Conservation (phyloP, 768 basidiomycete genomes). For the Lyophyllum decastes region DNA sequence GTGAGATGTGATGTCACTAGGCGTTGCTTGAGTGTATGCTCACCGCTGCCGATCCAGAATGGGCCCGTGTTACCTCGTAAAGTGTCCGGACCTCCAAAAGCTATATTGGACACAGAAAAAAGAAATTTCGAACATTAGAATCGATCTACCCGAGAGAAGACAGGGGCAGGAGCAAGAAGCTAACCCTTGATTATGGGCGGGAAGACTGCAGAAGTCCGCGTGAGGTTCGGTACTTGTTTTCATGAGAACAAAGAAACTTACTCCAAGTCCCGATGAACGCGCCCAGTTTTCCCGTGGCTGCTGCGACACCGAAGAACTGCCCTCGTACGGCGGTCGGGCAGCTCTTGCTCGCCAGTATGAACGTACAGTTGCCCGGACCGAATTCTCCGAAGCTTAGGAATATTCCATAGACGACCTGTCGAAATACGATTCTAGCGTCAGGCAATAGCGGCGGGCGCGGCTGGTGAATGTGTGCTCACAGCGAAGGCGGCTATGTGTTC, state of each 20-base stretch:
- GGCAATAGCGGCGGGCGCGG: neutral
- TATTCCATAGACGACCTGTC: constrained; percentile 82
- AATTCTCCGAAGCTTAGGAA: constrained; percentile 89
- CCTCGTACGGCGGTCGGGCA: constrained; percentile 84
- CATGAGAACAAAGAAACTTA: constrained; percentile 32
- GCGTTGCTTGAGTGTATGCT: too few relatives aligned
- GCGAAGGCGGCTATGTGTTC: too few relatives aligned
- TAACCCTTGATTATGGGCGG: constrained; percentile 63
- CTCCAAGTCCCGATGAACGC: constrained; percentile 83
- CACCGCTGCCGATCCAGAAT: constrained; percentile 83
- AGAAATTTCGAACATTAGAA: too few relatives aligned
- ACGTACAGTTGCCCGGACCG: constrained; percentile 84
- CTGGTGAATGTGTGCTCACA: too few relatives aligned
- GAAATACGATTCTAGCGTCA: too few relatives aligned
- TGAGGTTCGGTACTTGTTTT: too few relatives aligned
- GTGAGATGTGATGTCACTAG: too few relatives aligned
- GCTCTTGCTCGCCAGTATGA: constrained; percentile 79
- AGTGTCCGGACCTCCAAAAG: constrained; percentile 57
- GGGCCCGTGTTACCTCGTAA: constrained; percentile 75
- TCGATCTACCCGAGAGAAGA: too few relatives aligned
- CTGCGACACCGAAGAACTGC: constrained; percentile 69
- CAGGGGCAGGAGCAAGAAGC: constrained; percentile 33
- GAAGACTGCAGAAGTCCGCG: too few relatives aligned
- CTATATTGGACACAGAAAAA: constrained; percentile 36
- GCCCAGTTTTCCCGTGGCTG: constrained; percentile 68